These are phyloP conservation scores for Gynochthodes officinalis DNA, from an alignment of 257 asterid species.

Conservation along the genomic window DNA sequence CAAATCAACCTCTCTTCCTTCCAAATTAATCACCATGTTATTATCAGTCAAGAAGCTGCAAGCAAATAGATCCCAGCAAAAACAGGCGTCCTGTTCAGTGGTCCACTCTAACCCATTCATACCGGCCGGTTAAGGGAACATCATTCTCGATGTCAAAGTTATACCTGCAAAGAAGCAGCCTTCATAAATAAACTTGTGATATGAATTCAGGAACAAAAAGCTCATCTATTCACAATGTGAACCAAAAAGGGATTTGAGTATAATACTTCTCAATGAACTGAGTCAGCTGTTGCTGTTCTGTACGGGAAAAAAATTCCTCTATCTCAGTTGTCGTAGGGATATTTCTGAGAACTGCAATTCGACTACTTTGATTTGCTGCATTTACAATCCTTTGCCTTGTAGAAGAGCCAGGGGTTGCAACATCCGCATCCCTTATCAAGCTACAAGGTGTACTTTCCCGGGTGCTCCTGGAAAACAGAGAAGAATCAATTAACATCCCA, in stretches of 20 bases:
- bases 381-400: constrained; percentile 36
- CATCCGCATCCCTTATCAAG: constrained; percentile 37
- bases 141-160: constrained; percentile 56
- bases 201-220: neutral
- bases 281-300: constrained; percentile 51
- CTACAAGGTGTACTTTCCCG: constrained; percentile 69
- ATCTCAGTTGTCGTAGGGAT: constrained; percentile 46
- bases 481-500: neutral
- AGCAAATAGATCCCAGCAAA: neutral
- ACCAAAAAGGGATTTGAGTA: neutral
- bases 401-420: constrained; percentile 42
- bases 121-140: constrained; percentile 64
- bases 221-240: neutral
- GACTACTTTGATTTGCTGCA: constrained; percentile 28
- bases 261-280: constrained; percentile 61
- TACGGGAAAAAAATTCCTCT: constrained; percentile 51
- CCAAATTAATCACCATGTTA: neutral
- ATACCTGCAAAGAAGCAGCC: constrained; percentile 46
- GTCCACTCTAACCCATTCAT: constrained; percentile 59
- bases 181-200: neutral
- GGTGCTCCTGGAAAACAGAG: constrained; percentile 41
- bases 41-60: constrained; percentile 3
- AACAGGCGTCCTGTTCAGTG: constrained; percentile 26
- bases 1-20: neutral
- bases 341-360: constrained; percentile 27